Conservation (phyloP, 1,139 yeast species). For the Blastobotrys aristatus region DNA sequence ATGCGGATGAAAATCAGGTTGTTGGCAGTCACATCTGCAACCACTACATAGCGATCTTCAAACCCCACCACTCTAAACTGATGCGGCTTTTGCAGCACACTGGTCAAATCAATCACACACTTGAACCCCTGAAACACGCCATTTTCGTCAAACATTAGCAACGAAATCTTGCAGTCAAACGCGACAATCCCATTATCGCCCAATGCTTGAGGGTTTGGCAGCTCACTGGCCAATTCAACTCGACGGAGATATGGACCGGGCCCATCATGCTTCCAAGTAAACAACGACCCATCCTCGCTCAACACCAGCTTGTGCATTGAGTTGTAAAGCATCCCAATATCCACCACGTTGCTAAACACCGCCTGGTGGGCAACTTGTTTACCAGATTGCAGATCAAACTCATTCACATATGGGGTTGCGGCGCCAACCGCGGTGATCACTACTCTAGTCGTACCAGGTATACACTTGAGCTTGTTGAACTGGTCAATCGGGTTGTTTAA, state of each 20-base stretch:
- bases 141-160: background rate
- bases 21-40: conserved; percentile 13
- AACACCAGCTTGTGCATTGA: conserved; percentile 1
- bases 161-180: conserved; percentile 10
- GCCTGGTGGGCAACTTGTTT: conserved; percentile 9
- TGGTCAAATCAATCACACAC: conserved; percentile 8
- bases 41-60: conserved; percentile 11
- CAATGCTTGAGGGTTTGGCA: conserved; percentile 2
- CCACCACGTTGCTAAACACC: conserved; percentile 8
- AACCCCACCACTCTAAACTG: conserved; percentile 10
- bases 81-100: background rate
- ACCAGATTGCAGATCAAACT: background rate
- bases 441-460: conserved; percentile 8
- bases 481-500: background rate
- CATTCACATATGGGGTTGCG: conserved; percentile 8
- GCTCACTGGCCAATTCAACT: conserved; percentile 2
- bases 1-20: conserved; percentile 12
- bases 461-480: conserved; percentile 4
- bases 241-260: conserved; percentile 6
- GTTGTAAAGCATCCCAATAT: conserved; percentile 2
- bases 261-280: conserved; percentile 10
- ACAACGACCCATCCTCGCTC: conserved; percentile 12
- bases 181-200: conserved; percentile 8
- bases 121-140: background rate
- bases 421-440: conserved; percentile 4